Conservation (phyloP, 2,329 filamentous ascomycete genomes). For the Xylariaceae sp. region DNA sequence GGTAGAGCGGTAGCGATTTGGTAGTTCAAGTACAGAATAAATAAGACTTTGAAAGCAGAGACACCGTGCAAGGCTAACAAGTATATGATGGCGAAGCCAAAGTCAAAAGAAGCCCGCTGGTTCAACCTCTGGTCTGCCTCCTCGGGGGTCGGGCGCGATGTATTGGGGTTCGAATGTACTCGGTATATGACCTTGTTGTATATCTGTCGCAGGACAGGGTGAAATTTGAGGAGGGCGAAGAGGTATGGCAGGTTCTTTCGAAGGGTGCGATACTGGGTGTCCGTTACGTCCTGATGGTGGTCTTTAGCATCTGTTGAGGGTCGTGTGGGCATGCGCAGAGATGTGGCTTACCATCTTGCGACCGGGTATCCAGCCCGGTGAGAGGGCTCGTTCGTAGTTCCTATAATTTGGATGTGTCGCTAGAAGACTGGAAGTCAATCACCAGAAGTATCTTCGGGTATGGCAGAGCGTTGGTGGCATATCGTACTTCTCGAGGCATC, state of each 20-base stretch:
- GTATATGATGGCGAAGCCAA: slow-evolving; percentile 75
- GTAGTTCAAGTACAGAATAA: slow-evolving; percentile 80
- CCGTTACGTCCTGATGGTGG: slow-evolving; percentile 70
- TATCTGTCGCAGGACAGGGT: slow-evolving; percentile 70
- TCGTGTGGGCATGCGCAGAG: neutral
- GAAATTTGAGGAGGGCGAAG: slow-evolving; percentile 65
- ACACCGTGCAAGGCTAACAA: slow-evolving; percentile 77
- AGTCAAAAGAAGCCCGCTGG: slow-evolving; percentile 77
- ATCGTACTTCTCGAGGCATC: slow-evolving; percentile 74
- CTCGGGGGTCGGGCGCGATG: slow-evolving; percentile 32
- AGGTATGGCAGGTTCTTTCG: slow-evolving; percentile 83
- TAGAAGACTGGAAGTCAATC: slow-evolving; percentile 35
- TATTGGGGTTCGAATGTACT: slow-evolving; percentile 25
- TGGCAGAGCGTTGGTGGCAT: neutral
- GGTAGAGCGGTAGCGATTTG: slow-evolving; percentile 70
- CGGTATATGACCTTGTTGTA: slow-evolving; percentile 59
- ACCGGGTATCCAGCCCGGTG: slow-evolving; percentile 85
- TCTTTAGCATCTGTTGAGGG: neutral
- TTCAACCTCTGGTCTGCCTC: slow-evolving; percentile 56
- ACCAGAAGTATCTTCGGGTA: neutral
- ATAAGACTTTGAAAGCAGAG: slow-evolving; percentile 75
- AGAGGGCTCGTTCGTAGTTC: slow-evolving; percentile 67
- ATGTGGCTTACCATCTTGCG: slow-evolving; percentile 69
- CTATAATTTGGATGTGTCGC: slow-evolving; percentile 77
- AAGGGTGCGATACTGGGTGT: slow-evolving; percentile 82